Percentiles rank a stretch among this genome's conserved stretches.
These are phyloP conservation scores for Dioscorea cayenensis DNA, from an alignment of 116 monocot genomes.

Conservation along the genomic window DNA sequence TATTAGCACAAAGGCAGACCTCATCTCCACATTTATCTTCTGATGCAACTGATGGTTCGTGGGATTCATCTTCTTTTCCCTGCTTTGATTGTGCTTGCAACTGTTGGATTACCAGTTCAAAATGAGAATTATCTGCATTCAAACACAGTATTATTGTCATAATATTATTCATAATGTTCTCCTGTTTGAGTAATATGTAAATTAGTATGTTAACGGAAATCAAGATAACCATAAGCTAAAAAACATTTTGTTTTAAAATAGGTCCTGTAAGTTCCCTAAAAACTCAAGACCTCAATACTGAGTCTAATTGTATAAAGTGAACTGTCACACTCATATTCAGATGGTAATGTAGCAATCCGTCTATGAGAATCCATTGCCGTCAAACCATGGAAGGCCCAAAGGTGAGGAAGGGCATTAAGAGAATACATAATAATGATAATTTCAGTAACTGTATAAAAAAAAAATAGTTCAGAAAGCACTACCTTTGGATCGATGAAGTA, in stretches of 20 bases:
- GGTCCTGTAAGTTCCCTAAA: neutral
- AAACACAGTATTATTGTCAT: neutral
- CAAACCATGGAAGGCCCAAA: neutral
- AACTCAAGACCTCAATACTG: neutral
- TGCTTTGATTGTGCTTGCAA: constrained; percentile 15
- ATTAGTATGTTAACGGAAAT: neutral
- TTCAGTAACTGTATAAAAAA: neutral
- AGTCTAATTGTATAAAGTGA: neutral
- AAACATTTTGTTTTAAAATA: neutral
- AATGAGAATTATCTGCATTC: constrained; percentile 20
- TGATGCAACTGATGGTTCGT: neutral
- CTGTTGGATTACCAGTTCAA: constrained; percentile 20
- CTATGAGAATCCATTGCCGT: neutral
- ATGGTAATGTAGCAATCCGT: too few species aligned
- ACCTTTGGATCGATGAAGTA: constrained; percentile 56
- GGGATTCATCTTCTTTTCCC: neutral
- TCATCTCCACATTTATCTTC: neutral
- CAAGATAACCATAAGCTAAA: neutral
- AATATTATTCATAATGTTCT: neutral
- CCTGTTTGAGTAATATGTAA: neutral
- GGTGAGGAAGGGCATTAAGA: neutral
- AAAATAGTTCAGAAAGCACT: neutral
- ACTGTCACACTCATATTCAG: neutral
- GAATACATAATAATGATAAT: constrained; percentile 5
- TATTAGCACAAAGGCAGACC: neutral